phyloP scores from a whole-genome alignment of 306 rosid genomes.

The Cucurbita argyrosperma region DNA sequence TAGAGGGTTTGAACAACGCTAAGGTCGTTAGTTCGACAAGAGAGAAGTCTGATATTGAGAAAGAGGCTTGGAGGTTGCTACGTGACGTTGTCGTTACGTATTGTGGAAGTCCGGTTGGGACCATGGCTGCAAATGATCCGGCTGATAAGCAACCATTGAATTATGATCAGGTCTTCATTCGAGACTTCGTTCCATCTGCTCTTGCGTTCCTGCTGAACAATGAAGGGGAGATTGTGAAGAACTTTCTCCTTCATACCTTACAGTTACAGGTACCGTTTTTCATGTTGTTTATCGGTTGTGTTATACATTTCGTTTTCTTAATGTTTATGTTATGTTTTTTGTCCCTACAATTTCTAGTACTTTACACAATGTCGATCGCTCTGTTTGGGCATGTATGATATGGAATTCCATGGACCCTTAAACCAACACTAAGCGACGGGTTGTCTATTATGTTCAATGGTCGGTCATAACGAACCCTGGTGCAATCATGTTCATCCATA shows the following conservation, averaged over 20 bases:
- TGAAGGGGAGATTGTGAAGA: constrained; percentile 68
- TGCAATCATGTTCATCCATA: too few species aligned
- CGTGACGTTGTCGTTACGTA: constrained; percentile 59
- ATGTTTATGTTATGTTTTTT: not conserved
- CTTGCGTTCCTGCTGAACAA: constrained; percentile 92
- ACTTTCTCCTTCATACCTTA: constrained; percentile 84
- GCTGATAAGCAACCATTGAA: constrained; percentile 39
- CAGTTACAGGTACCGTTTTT: constrained; percentile 63
- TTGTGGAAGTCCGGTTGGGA: constrained; percentile 76
- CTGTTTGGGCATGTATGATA: not conserved
- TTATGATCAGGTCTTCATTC: constrained; percentile 85
- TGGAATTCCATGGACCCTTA: not conserved
- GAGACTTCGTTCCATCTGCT: constrained; percentile 82
- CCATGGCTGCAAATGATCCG: constrained; percentile 75
- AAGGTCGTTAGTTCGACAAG: constrained; percentile 18
- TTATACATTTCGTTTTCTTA: not conserved
- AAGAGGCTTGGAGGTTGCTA: constrained; percentile 70
- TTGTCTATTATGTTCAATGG: too few species aligned
- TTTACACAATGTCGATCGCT: not conserved
- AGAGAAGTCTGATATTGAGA: constrained; percentile 44
- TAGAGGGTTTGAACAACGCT: constrained; percentile 18
- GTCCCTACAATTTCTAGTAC: not conserved
- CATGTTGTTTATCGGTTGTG: not conserved
- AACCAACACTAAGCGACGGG: not conserved
- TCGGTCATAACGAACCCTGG: too few species aligned